A percentile compares a stretch with the other conserved stretches of the same genome.
These are phyloP conservation scores for Boletus smithii DNA, from an alignment of 1,284 basidiomycete genomes.

Conservation along the genomic window DNA sequence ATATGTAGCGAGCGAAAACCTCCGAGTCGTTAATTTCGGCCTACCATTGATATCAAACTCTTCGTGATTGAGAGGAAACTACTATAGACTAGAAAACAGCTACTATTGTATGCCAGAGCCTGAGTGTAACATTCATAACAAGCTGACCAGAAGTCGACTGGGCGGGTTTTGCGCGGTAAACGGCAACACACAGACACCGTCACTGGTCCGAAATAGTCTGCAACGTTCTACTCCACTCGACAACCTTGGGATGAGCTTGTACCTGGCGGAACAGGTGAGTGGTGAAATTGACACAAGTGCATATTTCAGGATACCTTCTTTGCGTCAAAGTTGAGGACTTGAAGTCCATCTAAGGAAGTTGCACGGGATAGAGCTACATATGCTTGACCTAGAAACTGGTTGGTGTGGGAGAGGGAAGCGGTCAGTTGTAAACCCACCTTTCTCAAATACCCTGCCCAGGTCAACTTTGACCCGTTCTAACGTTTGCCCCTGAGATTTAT, in stretches of 20 bases:
- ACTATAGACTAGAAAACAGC: no score
- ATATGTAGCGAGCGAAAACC: no score
- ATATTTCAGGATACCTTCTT: constrained; percentile 52
- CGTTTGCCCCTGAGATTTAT: constrained; percentile 92
- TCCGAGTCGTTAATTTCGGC: no score
- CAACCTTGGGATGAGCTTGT: constrained; percentile 67
- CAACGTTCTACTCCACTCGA: constrained; percentile 63
- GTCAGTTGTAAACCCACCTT: constrained; percentile 48
- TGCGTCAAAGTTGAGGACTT: constrained; percentile 84
- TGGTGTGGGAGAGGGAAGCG: not conserved
- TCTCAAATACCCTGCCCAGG: constrained; percentile 82
- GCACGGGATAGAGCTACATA: constrained; percentile 97
- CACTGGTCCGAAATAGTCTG: constrained; percentile 32
- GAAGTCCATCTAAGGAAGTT: constrained; percentile 85
- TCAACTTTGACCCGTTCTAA: constrained; percentile 84
- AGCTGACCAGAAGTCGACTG: not conserved
- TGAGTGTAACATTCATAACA: no score
- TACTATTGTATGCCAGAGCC: no score
- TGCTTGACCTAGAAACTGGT: constrained; percentile 63
- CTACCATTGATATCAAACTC: no score
- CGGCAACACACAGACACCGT: not conserved
- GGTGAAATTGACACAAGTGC: not conserved
- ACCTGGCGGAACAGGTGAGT: constrained; percentile 43
- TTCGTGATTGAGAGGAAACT: no score
- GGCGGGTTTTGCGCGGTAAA: no score